These are phyloP conservation scores for Cryphonectria parasitica DNA, from an alignment of 2,329 filamentous ascomycete species.

Conservation along the genomic window DNA sequence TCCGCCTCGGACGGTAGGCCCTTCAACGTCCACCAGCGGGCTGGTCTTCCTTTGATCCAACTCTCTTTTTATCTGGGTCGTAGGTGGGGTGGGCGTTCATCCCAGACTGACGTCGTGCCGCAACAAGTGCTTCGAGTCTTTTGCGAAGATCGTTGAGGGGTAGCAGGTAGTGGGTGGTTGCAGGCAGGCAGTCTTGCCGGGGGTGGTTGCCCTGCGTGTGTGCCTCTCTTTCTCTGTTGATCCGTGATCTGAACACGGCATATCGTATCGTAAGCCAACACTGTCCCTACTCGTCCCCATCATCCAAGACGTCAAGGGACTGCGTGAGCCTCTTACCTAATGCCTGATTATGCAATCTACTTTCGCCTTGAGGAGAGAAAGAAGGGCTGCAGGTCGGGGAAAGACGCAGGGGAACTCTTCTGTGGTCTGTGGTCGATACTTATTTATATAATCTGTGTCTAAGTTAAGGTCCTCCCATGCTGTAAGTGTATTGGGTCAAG, in stretches of 20 bases:
- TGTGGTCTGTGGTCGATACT: not conserved
- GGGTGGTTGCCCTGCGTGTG: not conserved
- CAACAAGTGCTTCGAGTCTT: not conserved
- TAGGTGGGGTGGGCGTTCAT: not conserved
- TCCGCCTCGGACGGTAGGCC: not conserved
- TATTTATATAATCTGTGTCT: conserved; percentile 16
- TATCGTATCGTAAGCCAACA: not conserved
- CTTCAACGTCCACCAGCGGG: conserved; percentile 10
- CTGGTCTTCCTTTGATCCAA: conserved; percentile 14
- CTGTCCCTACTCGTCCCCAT: not conserved
- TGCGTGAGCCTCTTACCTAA: conserved; percentile 1
- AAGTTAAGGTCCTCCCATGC: conserved; percentile 11
- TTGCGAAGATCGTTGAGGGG: not conserved
- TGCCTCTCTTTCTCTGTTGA: not conserved
- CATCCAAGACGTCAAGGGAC: not conserved
- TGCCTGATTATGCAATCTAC: conserved; percentile 2
- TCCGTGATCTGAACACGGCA: not conserved
- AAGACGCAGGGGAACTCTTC: not conserved
- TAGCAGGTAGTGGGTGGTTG: not conserved
- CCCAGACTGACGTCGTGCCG: not conserved
- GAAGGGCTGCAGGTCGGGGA: conserved; percentile 12
- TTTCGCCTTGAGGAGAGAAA: not conserved
- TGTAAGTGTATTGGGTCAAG: conserved; percentile 11
- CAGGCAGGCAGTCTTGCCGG: not conserved
- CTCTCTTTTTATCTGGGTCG: conserved; percentile 1